Evolutionary conservation across 2,329 filamentous ascomycete genomes (phyloP), one percentile per base, ranked within the genome.

Genomic region (Cercospora sesami): DNA sequence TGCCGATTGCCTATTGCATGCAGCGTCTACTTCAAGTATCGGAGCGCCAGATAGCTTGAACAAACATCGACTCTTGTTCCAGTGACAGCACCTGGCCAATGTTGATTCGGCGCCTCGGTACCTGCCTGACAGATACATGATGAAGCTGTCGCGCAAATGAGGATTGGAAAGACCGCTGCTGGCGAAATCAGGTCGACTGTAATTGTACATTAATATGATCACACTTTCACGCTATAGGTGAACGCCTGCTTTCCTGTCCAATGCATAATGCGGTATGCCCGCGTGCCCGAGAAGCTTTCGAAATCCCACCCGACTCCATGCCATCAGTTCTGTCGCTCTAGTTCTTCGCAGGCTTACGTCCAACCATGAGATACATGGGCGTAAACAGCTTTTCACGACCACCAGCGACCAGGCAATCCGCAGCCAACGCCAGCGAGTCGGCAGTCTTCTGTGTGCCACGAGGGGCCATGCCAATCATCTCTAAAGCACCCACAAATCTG

Each of bases 291-390:
- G 28, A 57, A 63, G 39, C 30, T 33, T 63, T 55, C n/a, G 10
- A 36, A 53, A 55, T 36, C n/a, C 42, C 28, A 55, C 31, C 28
- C 45, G 5, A 53, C 16, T 53, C 31, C 33, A 18, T 36, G 18
- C 36, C 18, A n/a, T 39, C 36, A n/a, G 12, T 26, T 26, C 45
- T 63, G 18, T 33, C 45, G 21, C 61, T 63, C 48, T 58, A 64
- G 28, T 64, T 64, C 51, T 64, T 64, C 6, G 62, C 62, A 33
- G 94, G 93, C 86, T 97, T 97, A 81, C 92, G 89, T 71, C 89
- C 94, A 68, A 98, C 88, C 92, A 97, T 97, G 78, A 98, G 85
- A 83, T 97, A 97, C 94, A 98, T 98, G 66, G 94, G 94, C 0
- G 94, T 98, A 83, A 98, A 98, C 18, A 98, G 87, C 80, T 96